A percentile compares a stretch with the other conserved stretches of the same genome.
These are phyloP conservation scores for Arachis hypogaea DNA, from an alignment of 306 rosid genomes.

Conservation along the genomic window DNA sequence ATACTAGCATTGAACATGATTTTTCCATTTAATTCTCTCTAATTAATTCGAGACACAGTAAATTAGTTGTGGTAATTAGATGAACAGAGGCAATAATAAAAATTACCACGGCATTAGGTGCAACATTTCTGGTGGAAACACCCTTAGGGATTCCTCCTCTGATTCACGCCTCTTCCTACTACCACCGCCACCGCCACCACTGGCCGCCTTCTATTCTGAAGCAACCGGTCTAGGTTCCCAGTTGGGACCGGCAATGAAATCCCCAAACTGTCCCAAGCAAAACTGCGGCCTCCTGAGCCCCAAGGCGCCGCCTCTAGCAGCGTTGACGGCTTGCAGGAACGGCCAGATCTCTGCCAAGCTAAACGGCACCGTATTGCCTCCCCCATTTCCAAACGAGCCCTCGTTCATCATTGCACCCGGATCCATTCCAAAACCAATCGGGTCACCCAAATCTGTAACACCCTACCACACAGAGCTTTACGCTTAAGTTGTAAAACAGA, in stretches of 20 bases:
- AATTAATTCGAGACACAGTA: background rate
- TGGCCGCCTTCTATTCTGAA: conserved; percentile 41
- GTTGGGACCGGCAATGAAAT: conserved; percentile 46
- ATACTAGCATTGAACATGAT: background rate
- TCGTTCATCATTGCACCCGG: conserved; percentile 67
- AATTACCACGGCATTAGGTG: conserved; percentile 62
- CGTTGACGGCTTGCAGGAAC: conserved; percentile 49
- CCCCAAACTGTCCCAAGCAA: conserved; percentile 23
- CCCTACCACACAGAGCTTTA: no score
- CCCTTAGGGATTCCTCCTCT: conserved; percentile 62
- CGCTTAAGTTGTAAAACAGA: no score
- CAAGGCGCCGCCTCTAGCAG: conserved; percentile 53
- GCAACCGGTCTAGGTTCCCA: conserved; percentile 50
- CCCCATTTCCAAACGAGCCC: conserved; percentile 34
- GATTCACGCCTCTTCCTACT: conserved; percentile 63
- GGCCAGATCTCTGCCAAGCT: conserved; percentile 85
- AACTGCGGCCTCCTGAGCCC: conserved; percentile 61
- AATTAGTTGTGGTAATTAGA: background rate
- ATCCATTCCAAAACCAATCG: conserved; percentile 44
- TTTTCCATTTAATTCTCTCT: background rate
- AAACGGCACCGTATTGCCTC: no score
- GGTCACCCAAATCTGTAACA: background rate
- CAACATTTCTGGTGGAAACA: conserved; percentile 62
- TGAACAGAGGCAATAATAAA: background rate
- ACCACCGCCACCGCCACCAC: conserved; percentile 5